Conservation (phyloP, 495 filamentous ascomycete species). For the Penicillium bovifimosum region DNA sequence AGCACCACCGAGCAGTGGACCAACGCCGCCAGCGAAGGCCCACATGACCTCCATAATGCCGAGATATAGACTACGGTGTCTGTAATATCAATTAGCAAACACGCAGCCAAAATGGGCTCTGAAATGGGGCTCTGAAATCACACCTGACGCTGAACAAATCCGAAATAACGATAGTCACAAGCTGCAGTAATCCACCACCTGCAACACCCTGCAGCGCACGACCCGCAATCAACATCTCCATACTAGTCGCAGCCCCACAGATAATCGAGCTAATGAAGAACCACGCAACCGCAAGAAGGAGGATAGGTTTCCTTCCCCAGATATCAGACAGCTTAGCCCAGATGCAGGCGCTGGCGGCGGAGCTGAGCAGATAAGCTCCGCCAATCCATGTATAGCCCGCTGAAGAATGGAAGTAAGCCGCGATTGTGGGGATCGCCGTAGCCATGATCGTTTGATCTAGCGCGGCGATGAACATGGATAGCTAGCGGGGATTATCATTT, state of each 20-base stretch:
- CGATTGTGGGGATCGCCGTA: slow-evolving; percentile 55
- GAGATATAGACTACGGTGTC: slow-evolving; percentile 47
- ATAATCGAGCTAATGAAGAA: slow-evolving; percentile 43
- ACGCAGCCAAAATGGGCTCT: too few species aligned
- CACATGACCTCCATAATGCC: slow-evolving; percentile 52
- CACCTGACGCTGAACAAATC: slow-evolving; percentile 57
- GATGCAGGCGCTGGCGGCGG: slow-evolving; percentile 47
- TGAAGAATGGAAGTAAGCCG: slow-evolving; percentile 51
- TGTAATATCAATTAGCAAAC: slow-evolving; percentile 11
- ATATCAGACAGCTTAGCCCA: slow-evolving; percentile 58
- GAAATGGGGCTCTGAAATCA: neutral
- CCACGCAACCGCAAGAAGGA: slow-evolving; percentile 40
- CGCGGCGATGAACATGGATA: slow-evolving; percentile 51
- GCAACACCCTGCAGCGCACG: slow-evolving; percentile 52
- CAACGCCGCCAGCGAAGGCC: slow-evolving; percentile 53
- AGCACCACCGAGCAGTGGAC: slow-evolving; percentile 64
- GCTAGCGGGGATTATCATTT: slow-evolving; percentile 4
- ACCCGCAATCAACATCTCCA: slow-evolving; percentile 51
- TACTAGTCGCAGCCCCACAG: slow-evolving; percentile 43
- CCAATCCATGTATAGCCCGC: slow-evolving; percentile 64
- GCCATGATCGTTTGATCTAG: slow-evolving; percentile 60
- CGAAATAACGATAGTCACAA: slow-evolving; percentile 50
- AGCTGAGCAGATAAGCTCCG: slow-evolving; percentile 55
- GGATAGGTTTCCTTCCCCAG: slow-evolving; percentile 54
- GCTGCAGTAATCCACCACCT: slow-evolving; percentile 48